Percentiles rank a stretch among this genome's conserved stretches.
Conservation (phyloP, 1,284 basidiomycete species). For the Inonotus obliquus region DNA sequence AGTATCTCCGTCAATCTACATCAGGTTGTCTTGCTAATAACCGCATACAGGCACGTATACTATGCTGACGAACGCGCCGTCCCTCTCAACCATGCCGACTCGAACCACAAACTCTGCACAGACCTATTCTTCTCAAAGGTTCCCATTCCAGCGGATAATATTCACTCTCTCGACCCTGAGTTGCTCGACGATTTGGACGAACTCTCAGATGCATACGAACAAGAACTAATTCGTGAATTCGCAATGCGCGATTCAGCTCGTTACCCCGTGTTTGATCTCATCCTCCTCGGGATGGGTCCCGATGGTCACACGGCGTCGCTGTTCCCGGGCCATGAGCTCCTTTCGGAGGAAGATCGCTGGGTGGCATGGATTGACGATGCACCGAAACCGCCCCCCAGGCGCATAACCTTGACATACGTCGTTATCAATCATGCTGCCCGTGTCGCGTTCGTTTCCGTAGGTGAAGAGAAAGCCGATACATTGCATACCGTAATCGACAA, state of each 20-base stretch:
- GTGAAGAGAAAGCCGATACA: constrained; percentile 80
- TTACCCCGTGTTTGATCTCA: constrained; percentile 93
- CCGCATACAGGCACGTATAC: constrained; percentile 81
- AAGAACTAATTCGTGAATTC: constrained; percentile 87
- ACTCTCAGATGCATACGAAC: constrained; percentile 89
- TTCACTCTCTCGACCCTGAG: constrained; percentile 79
- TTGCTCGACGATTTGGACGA: constrained; percentile 82
- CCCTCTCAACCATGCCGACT: constrained; percentile 88
- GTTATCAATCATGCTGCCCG: constrained; percentile 90
- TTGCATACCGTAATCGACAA: constrained; percentile 74
- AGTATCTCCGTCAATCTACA: constrained; percentile 26
- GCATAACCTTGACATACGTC: constrained; percentile 89
- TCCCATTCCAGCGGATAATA: constrained; percentile 72
- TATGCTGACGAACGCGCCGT: constrained; percentile 98
- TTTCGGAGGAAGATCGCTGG: constrained; percentile 87
- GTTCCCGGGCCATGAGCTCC: constrained; percentile 87
- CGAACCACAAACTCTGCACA: constrained; percentile 81
- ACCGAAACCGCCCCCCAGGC: constrained; percentile 88
- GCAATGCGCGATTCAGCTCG: constrained; percentile 86
- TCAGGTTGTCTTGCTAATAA: neutral
- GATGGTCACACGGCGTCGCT: constrained; percentile 97
- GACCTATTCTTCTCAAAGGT: constrained; percentile 82
- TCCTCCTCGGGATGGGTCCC: constrained; percentile 89
- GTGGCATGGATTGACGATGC: constrained; percentile 91
- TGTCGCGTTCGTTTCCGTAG: constrained; percentile 85